A percentile compares a stretch with the other conserved stretches of the same genome.
Conservation (phyloP, 805 yeast species). For the Candida vartiovaarae region DNA sequence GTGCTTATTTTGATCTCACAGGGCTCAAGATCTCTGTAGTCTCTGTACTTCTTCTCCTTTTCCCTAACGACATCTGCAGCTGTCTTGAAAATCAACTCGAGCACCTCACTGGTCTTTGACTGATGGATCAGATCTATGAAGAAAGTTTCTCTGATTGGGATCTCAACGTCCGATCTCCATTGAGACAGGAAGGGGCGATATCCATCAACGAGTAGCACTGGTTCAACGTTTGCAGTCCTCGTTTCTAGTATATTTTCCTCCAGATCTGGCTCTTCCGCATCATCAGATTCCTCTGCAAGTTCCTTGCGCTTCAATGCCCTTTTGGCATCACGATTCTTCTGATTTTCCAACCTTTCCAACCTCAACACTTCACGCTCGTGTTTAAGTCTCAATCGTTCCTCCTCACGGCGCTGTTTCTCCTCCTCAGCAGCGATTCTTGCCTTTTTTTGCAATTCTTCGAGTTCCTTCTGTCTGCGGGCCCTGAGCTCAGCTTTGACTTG, state of each 20-base stretch:
- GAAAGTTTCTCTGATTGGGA: constrained; percentile 20
- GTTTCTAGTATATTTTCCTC: constrained; percentile 2
- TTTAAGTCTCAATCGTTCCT: background rate
- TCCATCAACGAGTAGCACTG: constrained; percentile 13
- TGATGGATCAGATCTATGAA: constrained; percentile 28
- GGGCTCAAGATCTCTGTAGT: constrained; percentile 23
- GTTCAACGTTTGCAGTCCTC: background rate
- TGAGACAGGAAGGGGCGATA: constrained; percentile 19
- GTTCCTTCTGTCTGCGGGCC: background rate
- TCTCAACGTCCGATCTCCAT: constrained; percentile 16
- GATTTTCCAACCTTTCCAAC: background rate
- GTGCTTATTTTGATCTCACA: constrained; percentile 20
- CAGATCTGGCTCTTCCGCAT: background rate
- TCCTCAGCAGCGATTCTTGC: constrained; percentile 3
- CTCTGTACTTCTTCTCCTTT: constrained; percentile 20
- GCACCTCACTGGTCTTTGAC: constrained; percentile 6
- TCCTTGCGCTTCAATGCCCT: background rate
- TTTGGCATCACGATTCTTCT: background rate
- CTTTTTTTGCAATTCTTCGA: background rate
- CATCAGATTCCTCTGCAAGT: background rate
- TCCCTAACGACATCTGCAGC: constrained; percentile 15
- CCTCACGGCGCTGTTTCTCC: constrained; percentile 1
- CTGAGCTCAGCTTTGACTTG: constrained; percentile 5
- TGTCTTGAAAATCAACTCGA: constrained; percentile 16
- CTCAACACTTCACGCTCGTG: background rate